A percentile compares a stretch with the other conserved stretches of the same genome.
phyloP scores from a whole-genome alignment of 2,329 filamentous ascomycete species.

The Pestalotiopsis fici region DNA sequence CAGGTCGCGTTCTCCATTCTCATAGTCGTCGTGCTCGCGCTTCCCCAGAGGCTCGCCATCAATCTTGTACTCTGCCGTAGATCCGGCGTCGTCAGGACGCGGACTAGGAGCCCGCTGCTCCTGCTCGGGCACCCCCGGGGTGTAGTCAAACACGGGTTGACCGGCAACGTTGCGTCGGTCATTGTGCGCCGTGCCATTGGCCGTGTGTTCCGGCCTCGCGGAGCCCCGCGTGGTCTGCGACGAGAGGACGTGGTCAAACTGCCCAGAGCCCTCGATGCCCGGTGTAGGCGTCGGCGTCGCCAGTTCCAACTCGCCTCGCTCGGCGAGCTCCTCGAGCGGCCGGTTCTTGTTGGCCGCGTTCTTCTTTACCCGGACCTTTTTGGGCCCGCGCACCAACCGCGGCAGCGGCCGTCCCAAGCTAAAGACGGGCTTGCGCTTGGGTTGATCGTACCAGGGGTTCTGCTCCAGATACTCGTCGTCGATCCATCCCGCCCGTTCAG shows the following conservation, averaged over 20 bases:
- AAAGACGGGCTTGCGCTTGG: conserved; percentile 22
- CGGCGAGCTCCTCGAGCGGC: not conserved
- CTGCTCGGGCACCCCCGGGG: conserved; percentile 8
- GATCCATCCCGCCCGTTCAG: conserved; percentile 14
- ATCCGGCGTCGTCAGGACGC: not conserved
- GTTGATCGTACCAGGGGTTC: conserved; percentile 25
- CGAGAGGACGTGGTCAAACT: not conserved
- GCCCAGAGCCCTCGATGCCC: not conserved
- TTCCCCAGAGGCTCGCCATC: conserved; percentile 25
- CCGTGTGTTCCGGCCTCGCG: conserved; percentile 4
- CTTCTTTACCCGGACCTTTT: conserved; percentile 3
- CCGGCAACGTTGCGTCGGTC: conserved; percentile 14
- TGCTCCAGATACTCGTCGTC: conserved; percentile 21
- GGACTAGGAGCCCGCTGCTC: not conserved
- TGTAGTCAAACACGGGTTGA: conserved; percentile 17
- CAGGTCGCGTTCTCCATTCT: conserved; percentile 19
- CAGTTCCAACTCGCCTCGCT: conserved; percentile 6
- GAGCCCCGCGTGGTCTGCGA: not conserved
- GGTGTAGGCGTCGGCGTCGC: not conserved
- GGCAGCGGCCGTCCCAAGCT: conserved; percentile 25
- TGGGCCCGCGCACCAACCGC: conserved; percentile 14
- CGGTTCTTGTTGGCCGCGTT: not conserved
- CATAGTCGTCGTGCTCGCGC: conserved; percentile 18
- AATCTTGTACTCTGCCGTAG: conserved; percentile 16
- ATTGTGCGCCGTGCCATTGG: conserved; percentile 10